Evolutionary conservation across 139 green algal species (phyloP), one percentile per base, ranked within the genome.

Genomic region (Yamagishiella unicocca): DNA sequence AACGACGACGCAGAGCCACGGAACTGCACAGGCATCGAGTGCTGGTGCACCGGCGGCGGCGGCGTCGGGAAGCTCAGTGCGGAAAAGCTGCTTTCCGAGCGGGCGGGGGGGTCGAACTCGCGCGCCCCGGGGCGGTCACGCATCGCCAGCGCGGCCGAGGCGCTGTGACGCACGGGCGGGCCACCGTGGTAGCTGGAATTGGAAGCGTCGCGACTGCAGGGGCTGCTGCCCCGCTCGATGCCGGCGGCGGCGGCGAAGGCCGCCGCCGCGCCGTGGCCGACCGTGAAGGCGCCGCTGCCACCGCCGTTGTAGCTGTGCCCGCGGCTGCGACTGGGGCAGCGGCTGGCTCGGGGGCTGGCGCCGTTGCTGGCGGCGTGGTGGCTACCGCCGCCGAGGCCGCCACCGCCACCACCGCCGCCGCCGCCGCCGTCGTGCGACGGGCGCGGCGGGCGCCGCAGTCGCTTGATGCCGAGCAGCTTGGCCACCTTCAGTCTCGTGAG

Each of bases 381-480:
- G n/a, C n/a, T n/a, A n/a, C n/a, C n/a, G n/a, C n/a, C n/a, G n/a
- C n/a, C n/a, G n/a, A n/a, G n/a, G n/a, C n/a, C n/a, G n/a, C n/a
- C n/a, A n/a, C n/a, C n/a, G n/a, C n/a, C n/a, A n/a, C n/a, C n/a
- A n/a, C n/a, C n/a, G n/a, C n/a, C n/a, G n/a, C n/a, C n/a, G n/a
- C n/a, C n/a, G n/a, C n/a, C n/a, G n/a, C n/a, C 70, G 29, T 78
- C 70, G 38, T n/a, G 2, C 24, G 70, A 54, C 17, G 25, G 40
- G 21, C 70, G 70, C 31, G 37, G 53, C 31, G 55, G 77, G 55
- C 77, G 77, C 55, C 77, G 77, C 55, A 84, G 77, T 22, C 77
- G 77, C 38, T 58, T 55, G 5, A 73, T 21, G 40, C 58, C 58
- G 4, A 84, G 77, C 77, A 84, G 14, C 25, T 42, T 40, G 12